A percentile compares a stretch with the other conserved stretches of the same genome.
Evolutionary conservation across 2,329 filamentous ascomycete species (phyloP).

Genomic region (Podosphaera fusca): DNA sequence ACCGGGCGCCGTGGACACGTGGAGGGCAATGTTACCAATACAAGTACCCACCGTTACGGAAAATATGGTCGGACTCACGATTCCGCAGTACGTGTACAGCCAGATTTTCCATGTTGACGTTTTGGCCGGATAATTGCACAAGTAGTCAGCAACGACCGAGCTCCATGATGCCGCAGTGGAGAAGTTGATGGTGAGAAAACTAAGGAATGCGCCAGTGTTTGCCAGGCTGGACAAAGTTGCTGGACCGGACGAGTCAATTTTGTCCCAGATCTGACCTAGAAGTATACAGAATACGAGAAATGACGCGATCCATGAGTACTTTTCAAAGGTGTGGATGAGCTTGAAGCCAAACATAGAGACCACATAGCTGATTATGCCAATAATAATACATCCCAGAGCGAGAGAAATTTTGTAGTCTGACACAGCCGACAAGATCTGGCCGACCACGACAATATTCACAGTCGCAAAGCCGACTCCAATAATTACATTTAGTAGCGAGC

Average conservation of each 20-base stretch:
- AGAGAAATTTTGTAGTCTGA: constrained; percentile 20
- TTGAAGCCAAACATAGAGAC: constrained; percentile 17
- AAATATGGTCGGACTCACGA: constrained; percentile 16
- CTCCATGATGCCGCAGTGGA: constrained; percentile 14
- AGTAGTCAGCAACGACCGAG: constrained; percentile 15
- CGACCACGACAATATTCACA: constrained; percentile 24
- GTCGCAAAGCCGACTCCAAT: constrained; percentile 20
- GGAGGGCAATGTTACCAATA: constrained; percentile 19
- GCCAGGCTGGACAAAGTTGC: constrained; percentile 15
- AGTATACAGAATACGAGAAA: constrained; percentile 25
- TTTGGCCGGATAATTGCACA: constrained; percentile 15
- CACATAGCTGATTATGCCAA: constrained; percentile 12
- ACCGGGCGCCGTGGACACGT: not conserved
- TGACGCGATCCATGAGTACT: constrained; percentile 25
- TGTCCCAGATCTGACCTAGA: constrained; percentile 22
- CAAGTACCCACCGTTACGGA: constrained; percentile 22
- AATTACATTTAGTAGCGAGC: constrained; percentile 23
- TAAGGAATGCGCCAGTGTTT: constrained; percentile 15
- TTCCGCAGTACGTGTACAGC: constrained; percentile 11
- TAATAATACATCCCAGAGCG: constrained; percentile 17
- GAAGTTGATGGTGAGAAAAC: constrained; percentile 13
- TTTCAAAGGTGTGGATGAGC: constrained; percentile 23
- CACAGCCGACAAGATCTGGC: constrained; percentile 15
- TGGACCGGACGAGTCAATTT: constrained; percentile 19
- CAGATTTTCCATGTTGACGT: constrained; percentile 16